These are phyloP conservation scores for Triticum timopheevii DNA, from an alignment of 176 grass and related monocot genomes.

Conservation along the genomic window DNA sequence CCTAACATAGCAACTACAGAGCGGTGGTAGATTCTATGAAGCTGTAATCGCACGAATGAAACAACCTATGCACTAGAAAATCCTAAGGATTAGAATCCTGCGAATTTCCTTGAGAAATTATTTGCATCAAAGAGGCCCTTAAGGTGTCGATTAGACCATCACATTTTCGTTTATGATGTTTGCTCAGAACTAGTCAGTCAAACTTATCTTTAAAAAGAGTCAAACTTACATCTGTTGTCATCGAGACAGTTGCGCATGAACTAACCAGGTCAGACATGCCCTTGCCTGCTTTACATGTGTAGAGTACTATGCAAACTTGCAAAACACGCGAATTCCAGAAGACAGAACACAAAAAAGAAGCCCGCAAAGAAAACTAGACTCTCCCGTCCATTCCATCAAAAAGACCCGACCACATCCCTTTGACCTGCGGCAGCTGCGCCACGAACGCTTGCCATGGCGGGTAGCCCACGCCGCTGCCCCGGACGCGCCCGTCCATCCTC, in stretches of 20 bases:
- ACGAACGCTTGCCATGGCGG: conserved; percentile 96
- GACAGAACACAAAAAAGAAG: too few species aligned
- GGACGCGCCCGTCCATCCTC: conserved; percentile 89
- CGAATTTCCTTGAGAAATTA: too few species aligned
- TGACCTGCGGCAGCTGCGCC: conserved; percentile 82
- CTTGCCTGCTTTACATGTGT: not conserved
- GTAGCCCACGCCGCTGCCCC: conserved; percentile 87
- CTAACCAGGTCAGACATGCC: not conserved
- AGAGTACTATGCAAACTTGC: not conserved
- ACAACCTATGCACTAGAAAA: too few species aligned
- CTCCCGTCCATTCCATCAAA: conserved; percentile 97
- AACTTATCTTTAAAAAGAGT: not conserved
- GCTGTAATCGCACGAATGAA: too few species aligned
- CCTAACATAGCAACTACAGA: too few species aligned
- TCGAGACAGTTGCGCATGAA: not conserved
- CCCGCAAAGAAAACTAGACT: conserved; percentile 26
- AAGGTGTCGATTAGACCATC: not conserved
- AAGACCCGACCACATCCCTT: conserved; percentile 85
- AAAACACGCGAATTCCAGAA: not conserved
- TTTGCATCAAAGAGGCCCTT: too few species aligned
- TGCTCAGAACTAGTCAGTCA: not conserved
- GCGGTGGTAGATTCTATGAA: too few species aligned
- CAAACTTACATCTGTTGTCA: too few species aligned
- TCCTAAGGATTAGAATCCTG: too few species aligned
- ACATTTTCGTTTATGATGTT: not conserved